Evolutionary conservation across 495 filamentous ascomycete species (phyloP).

Genomic region (Recurvomyces mirabilis): DNA sequence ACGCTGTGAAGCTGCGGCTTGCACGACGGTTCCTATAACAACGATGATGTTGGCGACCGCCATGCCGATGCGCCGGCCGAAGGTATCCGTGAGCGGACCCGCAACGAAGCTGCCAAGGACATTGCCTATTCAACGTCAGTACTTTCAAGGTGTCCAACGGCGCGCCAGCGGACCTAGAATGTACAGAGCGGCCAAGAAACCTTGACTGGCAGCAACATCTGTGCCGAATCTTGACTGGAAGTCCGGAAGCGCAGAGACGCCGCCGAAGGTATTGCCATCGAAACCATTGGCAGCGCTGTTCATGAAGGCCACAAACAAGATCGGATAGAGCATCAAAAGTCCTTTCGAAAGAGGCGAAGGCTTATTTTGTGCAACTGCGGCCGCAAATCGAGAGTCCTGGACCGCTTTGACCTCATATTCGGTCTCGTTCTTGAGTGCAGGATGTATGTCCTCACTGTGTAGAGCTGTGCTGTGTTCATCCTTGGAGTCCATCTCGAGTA

Average conservation of each 20-base stretch:
- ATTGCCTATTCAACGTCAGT: conserved; percentile 2
- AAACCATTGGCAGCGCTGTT: conserved; percentile 1
- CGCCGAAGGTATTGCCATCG: conserved; percentile 2
- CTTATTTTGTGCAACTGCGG: not conserved
- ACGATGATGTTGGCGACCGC: conserved; percentile 40
- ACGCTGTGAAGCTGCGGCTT: conserved; percentile 46
- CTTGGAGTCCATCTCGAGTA: too few relatives aligned
- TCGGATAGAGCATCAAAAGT: conserved; percentile 1
- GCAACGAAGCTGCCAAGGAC: conserved; percentile 4
- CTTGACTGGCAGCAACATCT: not conserved
- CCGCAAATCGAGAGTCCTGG: not conserved
- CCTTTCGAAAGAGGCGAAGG: not conserved
- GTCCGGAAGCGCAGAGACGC: not conserved
- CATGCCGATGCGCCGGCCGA: conserved; percentile 2
- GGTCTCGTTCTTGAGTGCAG: not conserved
- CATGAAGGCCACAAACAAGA: not conserved
- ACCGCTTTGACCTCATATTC: conserved; percentile 1
- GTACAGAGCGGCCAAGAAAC: not conserved
- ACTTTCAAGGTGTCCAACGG: too few relatives aligned
- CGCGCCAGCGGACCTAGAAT: not conserved
- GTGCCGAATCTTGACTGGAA: not conserved
- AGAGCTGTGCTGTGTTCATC: too few relatives aligned
- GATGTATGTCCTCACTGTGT: too few relatives aligned
- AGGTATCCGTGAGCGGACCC: not conserved
- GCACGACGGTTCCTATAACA: conserved; percentile 57